Conservation (phyloP, 1,284 basidiomycete species). For the Blastosporella zonata region DNA sequence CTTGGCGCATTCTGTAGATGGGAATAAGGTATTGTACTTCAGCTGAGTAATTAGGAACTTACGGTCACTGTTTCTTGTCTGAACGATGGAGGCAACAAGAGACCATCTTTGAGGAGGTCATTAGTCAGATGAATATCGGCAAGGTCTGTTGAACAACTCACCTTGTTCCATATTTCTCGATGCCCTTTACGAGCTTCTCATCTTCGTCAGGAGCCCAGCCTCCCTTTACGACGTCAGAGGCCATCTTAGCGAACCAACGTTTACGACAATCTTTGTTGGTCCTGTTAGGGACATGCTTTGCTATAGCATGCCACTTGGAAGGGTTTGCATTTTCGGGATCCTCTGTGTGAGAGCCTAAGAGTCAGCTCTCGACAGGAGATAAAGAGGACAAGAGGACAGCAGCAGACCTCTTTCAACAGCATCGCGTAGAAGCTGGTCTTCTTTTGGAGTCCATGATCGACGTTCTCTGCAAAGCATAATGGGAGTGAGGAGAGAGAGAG, state of each 20-base stretch:
- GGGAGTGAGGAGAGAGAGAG: slow-evolving; percentile 14
- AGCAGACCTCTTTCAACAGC: slow-evolving; percentile 47
- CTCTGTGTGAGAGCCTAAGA: slow-evolving; percentile 32
- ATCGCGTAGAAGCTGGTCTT: slow-evolving; percentile 51
- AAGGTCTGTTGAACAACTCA: slow-evolving; percentile 19
- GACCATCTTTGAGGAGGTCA: slow-evolving; percentile 43
- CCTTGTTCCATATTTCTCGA: slow-evolving; percentile 51
- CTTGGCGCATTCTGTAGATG: slow-evolving; percentile 48
- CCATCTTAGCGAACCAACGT: slow-evolving; percentile 60
- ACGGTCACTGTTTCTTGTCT: slow-evolving; percentile 56
- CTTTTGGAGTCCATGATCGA: slow-evolving; percentile 53
- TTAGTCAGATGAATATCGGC: background rate
- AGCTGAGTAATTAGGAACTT: slow-evolving; percentile 23
- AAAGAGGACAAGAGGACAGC: slow-evolving; percentile 1
- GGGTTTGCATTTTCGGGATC: slow-evolving; percentile 51
- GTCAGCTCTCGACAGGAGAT: slow-evolving; percentile 14
- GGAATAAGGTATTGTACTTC: slow-evolving; percentile 14
- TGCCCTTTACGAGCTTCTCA: slow-evolving; percentile 50
- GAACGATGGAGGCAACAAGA: slow-evolving; percentile 48
- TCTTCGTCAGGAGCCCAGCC: slow-evolving; percentile 58
- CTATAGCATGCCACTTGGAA: slow-evolving; percentile 58
- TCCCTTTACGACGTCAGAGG: slow-evolving; percentile 54
- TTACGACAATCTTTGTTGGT: slow-evolving; percentile 62
- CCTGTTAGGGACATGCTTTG: slow-evolving; percentile 55
- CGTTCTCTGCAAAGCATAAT: slow-evolving; percentile 46